Conservation (phyloP, 495 filamentous ascomycete species). For the Polyplosphaeria fusca region DNA sequence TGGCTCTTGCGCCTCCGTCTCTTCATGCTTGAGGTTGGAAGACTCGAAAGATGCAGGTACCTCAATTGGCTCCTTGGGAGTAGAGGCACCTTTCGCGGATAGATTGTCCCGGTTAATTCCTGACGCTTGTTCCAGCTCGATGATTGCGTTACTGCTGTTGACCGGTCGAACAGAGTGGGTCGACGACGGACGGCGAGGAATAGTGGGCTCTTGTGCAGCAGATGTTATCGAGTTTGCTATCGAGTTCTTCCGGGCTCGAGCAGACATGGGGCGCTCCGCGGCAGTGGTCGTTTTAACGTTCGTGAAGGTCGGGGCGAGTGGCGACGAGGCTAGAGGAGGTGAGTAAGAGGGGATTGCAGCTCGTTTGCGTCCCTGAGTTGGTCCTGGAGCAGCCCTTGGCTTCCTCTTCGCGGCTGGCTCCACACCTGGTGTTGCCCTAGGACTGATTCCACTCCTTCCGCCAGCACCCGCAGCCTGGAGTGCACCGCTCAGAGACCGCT, state of each 20-base stretch:
- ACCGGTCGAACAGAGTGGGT: slow-evolving; percentile 31
- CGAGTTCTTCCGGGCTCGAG: slow-evolving; percentile 32
- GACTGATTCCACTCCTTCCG: slow-evolving; percentile 51
- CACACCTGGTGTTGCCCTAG: slow-evolving; percentile 58
- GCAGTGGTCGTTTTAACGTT: slow-evolving; percentile 42
- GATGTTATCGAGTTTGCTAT: slow-evolving; percentile 30
- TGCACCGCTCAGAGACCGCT: slow-evolving; percentile 66
- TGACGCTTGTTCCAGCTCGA: slow-evolving; percentile 28
- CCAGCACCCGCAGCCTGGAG: slow-evolving; percentile 47
- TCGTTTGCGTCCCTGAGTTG: slow-evolving; percentile 32
- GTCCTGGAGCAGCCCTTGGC: slow-evolving; percentile 56
- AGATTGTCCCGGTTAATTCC: slow-evolving; percentile 12
- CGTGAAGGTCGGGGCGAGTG: slow-evolving; percentile 62
- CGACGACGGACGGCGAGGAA: slow-evolving; percentile 53
- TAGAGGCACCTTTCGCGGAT: slow-evolving; percentile 14
- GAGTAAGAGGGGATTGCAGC: slow-evolving; percentile 55
- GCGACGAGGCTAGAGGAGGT: slow-evolving; percentile 69
- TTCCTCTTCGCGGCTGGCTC: slow-evolving; percentile 65
- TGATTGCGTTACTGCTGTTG: slow-evolving; percentile 25
- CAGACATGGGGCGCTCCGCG: slow-evolving; percentile 30
- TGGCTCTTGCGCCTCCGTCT: slow-evolving; percentile 18
- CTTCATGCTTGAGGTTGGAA: slow-evolving; percentile 32
- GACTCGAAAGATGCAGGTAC: slow-evolving; percentile 2
- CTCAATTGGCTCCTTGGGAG: slow-evolving; percentile 39
- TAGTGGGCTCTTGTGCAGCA: slow-evolving; percentile 49